phyloP scores from a whole-genome alignment of 257 asterid genomes.

The Petunia axillaris region DNA sequence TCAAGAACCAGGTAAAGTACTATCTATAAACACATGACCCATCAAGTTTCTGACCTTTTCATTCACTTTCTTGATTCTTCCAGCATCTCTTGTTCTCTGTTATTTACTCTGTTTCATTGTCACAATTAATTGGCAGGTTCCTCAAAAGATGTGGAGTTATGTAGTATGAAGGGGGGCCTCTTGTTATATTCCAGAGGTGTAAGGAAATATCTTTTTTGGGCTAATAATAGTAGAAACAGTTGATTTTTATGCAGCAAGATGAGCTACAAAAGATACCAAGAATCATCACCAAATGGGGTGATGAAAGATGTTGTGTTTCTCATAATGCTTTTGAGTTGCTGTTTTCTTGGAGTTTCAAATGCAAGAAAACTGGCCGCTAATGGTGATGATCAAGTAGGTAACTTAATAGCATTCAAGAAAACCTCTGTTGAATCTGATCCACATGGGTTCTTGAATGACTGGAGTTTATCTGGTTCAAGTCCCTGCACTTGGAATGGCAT shows the following conservation, averaged over 20 bases:
- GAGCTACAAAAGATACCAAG: constrained; percentile 36
- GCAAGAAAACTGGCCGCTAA: constrained; percentile 43
- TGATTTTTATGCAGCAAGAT: constrained; percentile 46
- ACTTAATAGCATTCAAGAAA: constrained; percentile 60
- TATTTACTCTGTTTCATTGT: not conserved
- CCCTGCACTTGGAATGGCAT: constrained; percentile 84
- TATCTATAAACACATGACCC: too few species aligned
- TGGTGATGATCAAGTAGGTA: constrained; percentile 43
- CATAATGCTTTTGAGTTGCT: constrained; percentile 40
- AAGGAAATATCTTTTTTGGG: not conserved
- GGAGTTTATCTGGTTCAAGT: constrained; percentile 59
- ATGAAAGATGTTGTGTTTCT: constrained; percentile 42
- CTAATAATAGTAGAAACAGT: not conserved
- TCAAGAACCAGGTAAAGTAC: constrained; percentile 25
- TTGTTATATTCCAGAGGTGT: not conserved
- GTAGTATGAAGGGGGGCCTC: not conserved
- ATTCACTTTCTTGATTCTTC: constrained; percentile 17
- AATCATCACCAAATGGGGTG: constrained; percentile 32
- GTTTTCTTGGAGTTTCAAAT: constrained; percentile 39
- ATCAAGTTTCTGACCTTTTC: not conserved
- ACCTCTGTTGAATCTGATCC: constrained; percentile 73
- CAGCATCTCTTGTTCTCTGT: constrained; percentile 1
- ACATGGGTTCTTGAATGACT: constrained; percentile 54
- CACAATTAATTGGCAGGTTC: not conserved
- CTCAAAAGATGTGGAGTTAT: not conserved